Percentiles rank a stretch among this genome's conserved stretches.
Evolutionary conservation across 352 stramenopile genomes (phyloP).

Genomic region (Phytophthora gonapodyides): DNA sequence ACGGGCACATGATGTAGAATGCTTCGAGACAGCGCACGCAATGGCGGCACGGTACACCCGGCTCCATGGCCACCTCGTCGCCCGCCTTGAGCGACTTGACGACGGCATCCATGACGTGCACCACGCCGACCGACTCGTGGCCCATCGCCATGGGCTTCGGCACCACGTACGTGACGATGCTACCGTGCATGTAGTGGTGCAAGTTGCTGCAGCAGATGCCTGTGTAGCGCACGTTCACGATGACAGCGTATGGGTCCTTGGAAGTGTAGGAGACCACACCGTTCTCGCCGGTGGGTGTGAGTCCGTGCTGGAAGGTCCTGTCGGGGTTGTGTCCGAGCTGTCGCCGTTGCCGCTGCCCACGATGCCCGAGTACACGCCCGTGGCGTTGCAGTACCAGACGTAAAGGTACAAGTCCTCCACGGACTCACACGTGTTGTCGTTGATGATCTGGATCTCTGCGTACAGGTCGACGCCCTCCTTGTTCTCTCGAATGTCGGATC

Average conservation of each 20-base stretch:
- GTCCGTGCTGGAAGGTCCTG: slow-evolving; percentile 26
- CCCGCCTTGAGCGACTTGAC: slow-evolving; percentile 31
- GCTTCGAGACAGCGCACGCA: slow-evolving; percentile 29
- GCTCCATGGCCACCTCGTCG: slow-evolving; percentile 36
- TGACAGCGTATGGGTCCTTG: slow-evolving; percentile 29
- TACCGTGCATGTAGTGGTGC: slow-evolving; percentile 38
- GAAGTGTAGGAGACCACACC: slow-evolving; percentile 24
- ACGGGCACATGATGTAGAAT: slow-evolving; percentile 32
- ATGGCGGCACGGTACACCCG: slow-evolving; percentile 27
- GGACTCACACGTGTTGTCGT: slow-evolving; percentile 34
- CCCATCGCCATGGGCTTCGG: slow-evolving; percentile 33
- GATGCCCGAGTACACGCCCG: slow-evolving; percentile 34
- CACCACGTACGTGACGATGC: slow-evolving; percentile 38
- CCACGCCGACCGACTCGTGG: slow-evolving; percentile 34
- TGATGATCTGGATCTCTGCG: slow-evolving; percentile 33
- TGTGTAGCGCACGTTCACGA: slow-evolving; percentile 36
- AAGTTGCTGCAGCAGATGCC: slow-evolving; percentile 38
- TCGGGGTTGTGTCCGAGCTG: slow-evolving; percentile 22
- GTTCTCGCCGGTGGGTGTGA: slow-evolving; percentile 24
- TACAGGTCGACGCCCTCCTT: slow-evolving; percentile 30
- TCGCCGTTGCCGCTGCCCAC: slow-evolving; percentile 30
- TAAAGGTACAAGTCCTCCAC: slow-evolving; percentile 30
- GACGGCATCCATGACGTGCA: slow-evolving; percentile 28
- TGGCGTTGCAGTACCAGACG: slow-evolving; percentile 38
- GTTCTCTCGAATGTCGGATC: slow-evolving; percentile 26